Base-by-base conservation (phyloP, 805 yeast genomes). In the Candida boidinii region DNA sequence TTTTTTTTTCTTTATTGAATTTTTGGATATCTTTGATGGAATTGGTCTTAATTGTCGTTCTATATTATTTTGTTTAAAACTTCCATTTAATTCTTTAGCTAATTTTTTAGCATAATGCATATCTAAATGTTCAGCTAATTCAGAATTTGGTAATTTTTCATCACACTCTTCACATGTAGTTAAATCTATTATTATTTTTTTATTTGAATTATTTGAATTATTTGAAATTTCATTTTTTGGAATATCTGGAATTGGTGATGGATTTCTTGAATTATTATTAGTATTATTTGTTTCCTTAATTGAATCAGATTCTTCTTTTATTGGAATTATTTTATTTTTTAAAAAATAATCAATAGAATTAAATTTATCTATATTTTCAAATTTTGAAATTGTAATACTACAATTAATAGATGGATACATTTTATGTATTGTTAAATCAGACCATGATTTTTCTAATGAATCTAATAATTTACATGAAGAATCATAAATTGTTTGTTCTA, bases 371-470 rank as follows among this genome's bases (percentile, higher is more conserved):
- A 65, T 43, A 14, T 61, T 58, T 25, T 70, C 73, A 47, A 81
- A 76, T 35, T 70, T 73, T 3, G 79, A 62, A 2, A 79, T 53
- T 0, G 66, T 60, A 38, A 80, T 51, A 17, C 71, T 68, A 37
- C 78, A 55, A 37, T 70, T 66, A 2, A 60, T 53, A 26, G 77
- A 48, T 0, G 82, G 79, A 38, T 65, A 74, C 44, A 63, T 51
- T 2, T 42, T 31, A 1, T 53, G 54, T 11, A 29, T 33, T 8
- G 44, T 39, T 1, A 41, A 41, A 20, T 41, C 20, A 15, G 45
- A 42, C 60, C 60, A 54, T 0, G 36, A 27, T 12, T 34, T 39
- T 31, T 43, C 57, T 43, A 51, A 34, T 30, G 41, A 46, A 19
- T 31, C 29, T 31, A 49, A 33, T 31, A 51, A 39, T 15, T 38